Percentiles rank a stretch among this genome's conserved stretches.
Evolutionary conservation across 2,329 filamentous ascomycete species (phyloP).

Genomic region (Pyrenochaeta sp.): DNA sequence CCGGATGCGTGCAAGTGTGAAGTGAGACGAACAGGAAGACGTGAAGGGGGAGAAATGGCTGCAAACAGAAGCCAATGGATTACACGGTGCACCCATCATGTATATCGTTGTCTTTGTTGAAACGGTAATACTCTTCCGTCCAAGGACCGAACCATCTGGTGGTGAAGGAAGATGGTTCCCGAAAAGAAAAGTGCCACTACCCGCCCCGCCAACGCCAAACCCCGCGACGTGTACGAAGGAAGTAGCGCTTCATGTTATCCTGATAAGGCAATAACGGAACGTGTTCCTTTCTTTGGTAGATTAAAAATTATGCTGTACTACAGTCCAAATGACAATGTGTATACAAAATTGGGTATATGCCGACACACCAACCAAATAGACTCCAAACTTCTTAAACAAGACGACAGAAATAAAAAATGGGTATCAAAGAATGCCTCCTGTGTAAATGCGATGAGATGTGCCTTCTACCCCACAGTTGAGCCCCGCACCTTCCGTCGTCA

Average conservation of each 20-base stretch:
- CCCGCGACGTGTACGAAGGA: conserved; percentile 8
- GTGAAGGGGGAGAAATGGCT: neutral
- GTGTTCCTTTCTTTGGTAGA: neutral
- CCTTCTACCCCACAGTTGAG: conserved; percentile 10
- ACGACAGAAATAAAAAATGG: conserved; percentile 15
- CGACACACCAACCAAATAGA: conserved; percentile 2
- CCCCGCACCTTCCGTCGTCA: conserved; percentile 16
- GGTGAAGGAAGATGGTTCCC: conserved; percentile 21
- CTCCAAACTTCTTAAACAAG: conserved; percentile 4
- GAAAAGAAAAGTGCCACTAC: conserved; percentile 2
- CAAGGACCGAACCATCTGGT: conserved; percentile 1
- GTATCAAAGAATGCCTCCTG: conserved; percentile 12
- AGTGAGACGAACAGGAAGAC: neutral
- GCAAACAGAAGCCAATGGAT: conserved; percentile 3
- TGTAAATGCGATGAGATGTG: conserved; percentile 2
- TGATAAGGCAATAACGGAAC: neutral
- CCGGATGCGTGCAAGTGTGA: neutral
- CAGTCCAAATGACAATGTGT: neutral
- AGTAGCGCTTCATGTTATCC: neutral
- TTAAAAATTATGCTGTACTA: neutral
- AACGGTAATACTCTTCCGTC: conserved; percentile 20
- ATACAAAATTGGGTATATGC: conserved; percentile 5
- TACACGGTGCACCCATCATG: conserved; percentile 5
- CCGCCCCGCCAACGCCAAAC: neutral
- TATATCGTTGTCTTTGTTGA: conserved; percentile 5